A percentile compares a stretch with the other conserved stretches of the same genome.
Evolutionary conservation across 2,329 filamentous ascomycete species (phyloP).

Genomic region (Nigrospora sphaerica): DNA sequence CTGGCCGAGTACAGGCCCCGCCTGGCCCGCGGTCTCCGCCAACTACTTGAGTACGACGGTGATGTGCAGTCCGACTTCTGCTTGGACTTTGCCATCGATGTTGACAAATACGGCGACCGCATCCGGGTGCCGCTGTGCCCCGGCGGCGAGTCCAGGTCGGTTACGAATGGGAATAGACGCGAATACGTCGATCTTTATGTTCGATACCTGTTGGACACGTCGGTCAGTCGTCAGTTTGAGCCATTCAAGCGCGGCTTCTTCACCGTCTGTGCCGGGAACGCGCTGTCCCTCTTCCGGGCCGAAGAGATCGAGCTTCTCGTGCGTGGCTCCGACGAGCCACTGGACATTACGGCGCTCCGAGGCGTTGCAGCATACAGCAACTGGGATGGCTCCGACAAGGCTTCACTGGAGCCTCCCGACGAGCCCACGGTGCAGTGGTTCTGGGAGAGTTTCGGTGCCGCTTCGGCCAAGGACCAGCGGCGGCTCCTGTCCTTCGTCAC

Average conservation of each 20-base stretch:
- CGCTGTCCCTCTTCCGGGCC: constrained; percentile 76
- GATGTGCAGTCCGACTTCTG: constrained; percentile 76
- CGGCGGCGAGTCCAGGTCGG: constrained; percentile 64
- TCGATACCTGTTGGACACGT: constrained; percentile 68
- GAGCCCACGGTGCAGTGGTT: constrained; percentile 77
- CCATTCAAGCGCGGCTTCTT: constrained; percentile 93
- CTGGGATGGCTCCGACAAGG: constrained; percentile 40
- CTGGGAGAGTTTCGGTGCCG: constrained; percentile 71
- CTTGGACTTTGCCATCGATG: constrained; percentile 71
- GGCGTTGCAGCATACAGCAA: constrained; percentile 78
- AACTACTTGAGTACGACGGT: constrained; percentile 76
- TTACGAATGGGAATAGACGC: constrained; percentile 76
- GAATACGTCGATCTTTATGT: constrained; percentile 87
- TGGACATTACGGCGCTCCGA: constrained; percentile 70
- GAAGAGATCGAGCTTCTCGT: constrained; percentile 89
- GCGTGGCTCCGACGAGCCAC: constrained; percentile 73
- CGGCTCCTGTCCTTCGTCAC: constrained; percentile 82
- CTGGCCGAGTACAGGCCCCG: constrained; percentile 73
- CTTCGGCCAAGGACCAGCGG: constrained; percentile 61
- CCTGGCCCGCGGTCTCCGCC: constrained; percentile 66
- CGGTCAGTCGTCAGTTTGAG: constrained; percentile 77
- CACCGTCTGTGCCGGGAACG: constrained; percentile 83
- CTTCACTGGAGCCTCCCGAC: constrained; percentile 36
- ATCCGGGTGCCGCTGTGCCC: constrained; percentile 64
- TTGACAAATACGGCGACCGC: constrained; percentile 68